A percentile compares a stretch with the other conserved stretches of the same genome.
These are phyloP conservation scores for Colletotrichum melonis DNA, from an alignment of 2,329 filamentous ascomycete species.

Conservation along the genomic window DNA sequence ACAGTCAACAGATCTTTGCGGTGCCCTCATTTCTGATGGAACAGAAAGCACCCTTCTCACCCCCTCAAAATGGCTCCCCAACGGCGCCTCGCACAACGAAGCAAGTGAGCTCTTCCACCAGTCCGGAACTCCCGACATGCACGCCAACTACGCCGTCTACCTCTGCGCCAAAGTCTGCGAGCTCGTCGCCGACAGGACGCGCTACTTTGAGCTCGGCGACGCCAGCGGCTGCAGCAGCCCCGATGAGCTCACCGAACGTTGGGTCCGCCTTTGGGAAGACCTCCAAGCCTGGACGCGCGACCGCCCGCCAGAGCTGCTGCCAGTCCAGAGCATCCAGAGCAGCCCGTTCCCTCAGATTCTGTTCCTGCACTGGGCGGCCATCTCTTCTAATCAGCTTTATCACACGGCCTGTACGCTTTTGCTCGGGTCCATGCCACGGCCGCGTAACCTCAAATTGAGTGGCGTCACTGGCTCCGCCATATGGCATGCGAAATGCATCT, in stretches of 20 bases:
- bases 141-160: slow-evolving; percentile 70
- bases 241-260: slow-evolving; percentile 53
- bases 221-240: slow-evolving; percentile 56
- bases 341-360: slow-evolving; percentile 63
- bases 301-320: slow-evolving; percentile 58
- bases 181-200: slow-evolving; percentile 60
- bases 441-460: slow-evolving; percentile 35
- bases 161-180: slow-evolving; percentile 64
- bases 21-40: slow-evolving; percentile 65
- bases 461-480: slow-evolving; percentile 51
- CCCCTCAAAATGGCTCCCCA: slow-evolving; percentile 59
- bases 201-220: slow-evolving; percentile 58
- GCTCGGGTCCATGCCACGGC: slow-evolving; percentile 54
- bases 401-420: slow-evolving; percentile 67
- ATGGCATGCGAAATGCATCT: slow-evolving; percentile 67
- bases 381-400: slow-evolving; percentile 67
- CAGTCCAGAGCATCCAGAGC: slow-evolving; percentile 55
- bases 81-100: slow-evolving; percentile 48
- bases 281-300: slow-evolving; percentile 60
- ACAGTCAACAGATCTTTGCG: slow-evolving; percentile 59
- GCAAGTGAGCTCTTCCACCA: slow-evolving; percentile 49
- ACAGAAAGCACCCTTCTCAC: slow-evolving; percentile 64
- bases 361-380: slow-evolving; percentile 64
- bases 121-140: slow-evolving; percentile 57
- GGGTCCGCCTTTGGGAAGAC: slow-evolving; percentile 60